These are phyloP conservation scores for Hyphopichia fennica DNA, from an alignment of 1,139 yeast genomes.

Conservation along the genomic window DNA sequence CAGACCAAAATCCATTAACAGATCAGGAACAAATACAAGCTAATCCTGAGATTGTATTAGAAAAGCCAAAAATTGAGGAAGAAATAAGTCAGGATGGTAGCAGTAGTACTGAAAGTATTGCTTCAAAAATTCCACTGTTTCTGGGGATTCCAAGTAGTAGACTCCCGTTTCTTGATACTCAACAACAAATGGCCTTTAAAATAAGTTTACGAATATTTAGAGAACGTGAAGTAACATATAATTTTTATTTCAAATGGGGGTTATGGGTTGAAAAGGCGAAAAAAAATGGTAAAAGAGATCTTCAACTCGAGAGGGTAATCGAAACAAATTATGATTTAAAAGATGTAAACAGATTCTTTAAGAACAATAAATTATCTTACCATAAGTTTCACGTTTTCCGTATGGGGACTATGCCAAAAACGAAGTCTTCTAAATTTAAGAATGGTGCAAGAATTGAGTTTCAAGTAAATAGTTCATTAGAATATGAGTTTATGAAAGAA, in stretches of 20 bases:
- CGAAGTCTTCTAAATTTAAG: constrained; percentile 10
- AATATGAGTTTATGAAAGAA: constrained; percentile 12
- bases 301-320: constrained; percentile 7
- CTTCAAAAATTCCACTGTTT: not conserved
- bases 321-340: constrained; percentile 18
- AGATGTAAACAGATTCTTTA: constrained; percentile 7
- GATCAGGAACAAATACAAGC: not conserved
- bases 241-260: constrained; percentile 20
- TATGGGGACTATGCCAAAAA: constrained; percentile 15
- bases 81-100: not conserved
- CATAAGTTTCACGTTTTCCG: constrained; percentile 15
- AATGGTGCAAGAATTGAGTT: constrained; percentile 13
- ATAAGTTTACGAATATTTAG: constrained; percentile 7
- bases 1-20: not conserved
- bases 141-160: constrained; percentile 17
- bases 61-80: not conserved
- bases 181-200: constrained; percentile 13
- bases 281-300: constrained; percentile 1
- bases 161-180: constrained; percentile 12
- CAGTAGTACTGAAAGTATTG: not conserved
- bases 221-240: not conserved
- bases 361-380: constrained; percentile 5
- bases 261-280: constrained; percentile 12
- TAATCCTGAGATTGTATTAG: not conserved
- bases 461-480: constrained; percentile 10